Conservation (phyloP, 371 early-diverging fungal genomes). For the Mortierella sp. region DNA sequence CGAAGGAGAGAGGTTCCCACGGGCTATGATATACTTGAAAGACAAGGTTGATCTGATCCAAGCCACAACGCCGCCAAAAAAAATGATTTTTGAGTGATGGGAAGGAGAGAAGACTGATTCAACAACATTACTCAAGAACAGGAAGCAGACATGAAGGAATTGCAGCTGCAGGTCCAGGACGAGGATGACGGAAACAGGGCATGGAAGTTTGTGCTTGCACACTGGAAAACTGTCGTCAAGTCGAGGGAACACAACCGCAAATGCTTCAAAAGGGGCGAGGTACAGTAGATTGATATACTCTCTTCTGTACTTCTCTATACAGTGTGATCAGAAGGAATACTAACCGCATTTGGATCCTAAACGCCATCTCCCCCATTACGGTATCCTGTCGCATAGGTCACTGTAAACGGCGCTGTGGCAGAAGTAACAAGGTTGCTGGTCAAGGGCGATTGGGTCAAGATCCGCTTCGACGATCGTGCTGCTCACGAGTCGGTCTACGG, state of each 20-base stretch:
- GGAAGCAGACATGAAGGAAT: conserved; percentile 27
- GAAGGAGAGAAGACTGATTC: not conserved
- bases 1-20: not conserved
- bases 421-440: conserved; percentile 64
- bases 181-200: conserved; percentile 41
- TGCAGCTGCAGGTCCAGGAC: conserved; percentile 25
- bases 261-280: conserved; percentile 55
- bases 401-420: conserved; percentile 61
- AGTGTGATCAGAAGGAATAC: not conserved
- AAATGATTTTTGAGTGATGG: not conserved
- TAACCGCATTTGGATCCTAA: not conserved
- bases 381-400: conserved; percentile 42
- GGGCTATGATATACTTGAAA: no score
- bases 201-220: conserved; percentile 51
- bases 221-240: conserved; percentile 51
- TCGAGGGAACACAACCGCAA: conserved; percentile 53
- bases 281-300: not conserved
- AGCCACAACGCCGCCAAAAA: conserved; percentile 12
- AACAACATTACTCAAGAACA: not conserved
- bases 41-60: not conserved
- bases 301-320: not conserved
- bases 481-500: conserved; percentile 58
- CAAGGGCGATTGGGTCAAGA: conserved; percentile 61
- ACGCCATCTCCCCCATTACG: not conserved
- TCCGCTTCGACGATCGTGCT: conserved; percentile 59